Evolutionary conservation across 1,284 basidiomycete genomes (phyloP), one percentile per base, ranked within the genome.

Genomic region (Tilletia walkeri): DNA sequence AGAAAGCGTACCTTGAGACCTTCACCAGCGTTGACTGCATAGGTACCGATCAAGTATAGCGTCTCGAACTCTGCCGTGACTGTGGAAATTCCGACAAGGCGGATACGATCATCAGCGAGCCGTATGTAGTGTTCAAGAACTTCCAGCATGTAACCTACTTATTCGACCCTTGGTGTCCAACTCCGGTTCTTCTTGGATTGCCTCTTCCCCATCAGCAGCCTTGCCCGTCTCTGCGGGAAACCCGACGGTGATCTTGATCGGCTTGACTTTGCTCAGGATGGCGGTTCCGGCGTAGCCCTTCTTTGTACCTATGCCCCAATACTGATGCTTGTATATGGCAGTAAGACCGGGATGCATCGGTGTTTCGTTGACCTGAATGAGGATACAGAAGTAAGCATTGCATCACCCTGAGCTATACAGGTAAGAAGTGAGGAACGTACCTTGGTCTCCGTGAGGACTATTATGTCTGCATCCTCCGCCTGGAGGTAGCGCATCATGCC

Each of bases 11-110:
- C 92, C 88, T 94, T 93, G 61, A 95, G 86, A 2, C 87, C 86
- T 70, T 88, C 85, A 7, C 93, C 93, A 0, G 93, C 92, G 78
- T 95, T 95, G n/a, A 91, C 89, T 34, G 92, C 91, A 74, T 95
- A 95, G 1, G 92, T 94, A 10, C 89, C 91, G 53, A 94, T 85
- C 7, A 95, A 74, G 75, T 89, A 93, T 69, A 85, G 88, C 54
- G 86, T 87, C 63, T 88, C 87, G 75, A 92, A 94, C 80, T 94
- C 93, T 36, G 93, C 85, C 0, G 91, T 93, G 48, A 93, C 84
- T 68, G 92, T 89, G 39, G n/a, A 14, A 45, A 9, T 45, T 7
- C 9, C 6, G 14, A 9, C 41, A 45, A 45, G 14, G 1, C 67
- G 45, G 48, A 50, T 14, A 48, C 54, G 16, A 59, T 18, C 16